phyloP scores from a whole-genome alignment of 1,139 yeast species.

The Ogataea hybrid region DNA sequence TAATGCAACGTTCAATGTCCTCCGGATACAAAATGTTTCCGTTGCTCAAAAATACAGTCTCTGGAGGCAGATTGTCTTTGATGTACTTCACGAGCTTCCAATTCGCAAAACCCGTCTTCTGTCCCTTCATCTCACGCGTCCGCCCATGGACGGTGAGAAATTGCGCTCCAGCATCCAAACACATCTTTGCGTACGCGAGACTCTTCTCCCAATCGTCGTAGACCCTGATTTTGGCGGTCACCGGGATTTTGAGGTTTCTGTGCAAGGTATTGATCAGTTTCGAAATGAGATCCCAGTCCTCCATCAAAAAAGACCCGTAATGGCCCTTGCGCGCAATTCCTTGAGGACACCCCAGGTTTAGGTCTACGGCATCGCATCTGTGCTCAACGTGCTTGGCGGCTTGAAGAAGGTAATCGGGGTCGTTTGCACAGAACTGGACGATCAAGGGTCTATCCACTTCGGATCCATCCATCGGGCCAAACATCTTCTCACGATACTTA shows the following conservation, averaged over 20 bases:
- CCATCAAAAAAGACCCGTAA: slow-evolving; percentile 95
- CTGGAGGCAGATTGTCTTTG: slow-evolving; percentile 75
- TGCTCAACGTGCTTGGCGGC: slow-evolving; percentile 83
- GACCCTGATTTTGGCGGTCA: slow-evolving; percentile 93
- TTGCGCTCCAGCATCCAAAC: slow-evolving; percentile 94
- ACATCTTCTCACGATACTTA: slow-evolving; percentile 76
- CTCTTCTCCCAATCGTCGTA: slow-evolving; percentile 85
- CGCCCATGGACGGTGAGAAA: slow-evolving; percentile 94
- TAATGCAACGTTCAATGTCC: slow-evolving; percentile 68
- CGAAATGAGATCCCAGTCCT: slow-evolving; percentile 87
- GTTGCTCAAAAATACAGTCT: slow-evolving; percentile 88
- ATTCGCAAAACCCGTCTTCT: slow-evolving; percentile 90
- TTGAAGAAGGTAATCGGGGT: slow-evolving; percentile 74
- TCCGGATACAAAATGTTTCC: slow-evolving; percentile 88
- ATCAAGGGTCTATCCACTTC: slow-evolving; percentile 74
- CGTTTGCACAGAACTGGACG: slow-evolving; percentile 96
- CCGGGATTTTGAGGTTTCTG: slow-evolving; percentile 74
- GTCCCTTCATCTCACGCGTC: slow-evolving; percentile 97
- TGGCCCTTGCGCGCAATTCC: slow-evolving; percentile 95
- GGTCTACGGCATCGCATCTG: slow-evolving; percentile 92
- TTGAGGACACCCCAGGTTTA: slow-evolving; percentile 96
- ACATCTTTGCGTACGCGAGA: slow-evolving; percentile 84
- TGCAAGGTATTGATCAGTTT: slow-evolving; percentile 71
- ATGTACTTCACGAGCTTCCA: slow-evolving; percentile 78
- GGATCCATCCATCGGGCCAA: slow-evolving; percentile 76